Base-by-base conservation (phyloP, 495 filamentous ascomycete genomes). In the Melanomma pulvis-pyrius region DNA sequence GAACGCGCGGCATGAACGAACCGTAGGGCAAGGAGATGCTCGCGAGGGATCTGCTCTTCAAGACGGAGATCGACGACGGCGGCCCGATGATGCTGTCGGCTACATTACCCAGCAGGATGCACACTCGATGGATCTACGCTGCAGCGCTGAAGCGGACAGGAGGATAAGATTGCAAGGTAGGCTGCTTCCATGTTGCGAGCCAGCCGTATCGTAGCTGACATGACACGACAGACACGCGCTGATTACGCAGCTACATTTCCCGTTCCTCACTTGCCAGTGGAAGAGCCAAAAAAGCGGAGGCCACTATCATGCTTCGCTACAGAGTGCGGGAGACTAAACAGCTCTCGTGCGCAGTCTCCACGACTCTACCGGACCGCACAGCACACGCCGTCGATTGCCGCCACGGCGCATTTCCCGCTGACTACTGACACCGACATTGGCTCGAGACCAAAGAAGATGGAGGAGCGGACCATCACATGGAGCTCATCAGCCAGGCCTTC, bases 71-170 rank as follows among this genome's bases (percentile, higher is more conserved):
- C 25, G 46, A 61, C 25, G 58, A 61, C 58, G 44, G 46, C 58
- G 58, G 58, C 58, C 58, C 44, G 41, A 61, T 61, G 24, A 61
- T 61, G 46, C 46, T 51, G 46, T 61, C 44, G 46, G 58, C 58
- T 61, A 61, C 28, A 61, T 61, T 61, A 61, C 58, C 58, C 58
- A 61, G 47, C 58, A 61, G 30, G 58, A 61, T 61, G 58, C 58
- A 61, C 58, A 32, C 46, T 61, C 44, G 58, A 61, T 61, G 46
- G 28, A 61, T 50, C 58, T 25, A 21, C 58, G 58, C 46, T 61
- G 41, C 58, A 21, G 58, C 58, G 46, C 46, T 61, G 26, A 44
- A 61, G 11, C 41, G 46, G 46, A 50, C 58, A 61, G 58, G 46
- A 61, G 44, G 58, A 61, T 26, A 61, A 61, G 58, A 51, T 61